These are phyloP conservation scores for Kingdonia uniflora DNA, from an alignment of 164 flowering plant genomes.

Conservation along the genomic window DNA sequence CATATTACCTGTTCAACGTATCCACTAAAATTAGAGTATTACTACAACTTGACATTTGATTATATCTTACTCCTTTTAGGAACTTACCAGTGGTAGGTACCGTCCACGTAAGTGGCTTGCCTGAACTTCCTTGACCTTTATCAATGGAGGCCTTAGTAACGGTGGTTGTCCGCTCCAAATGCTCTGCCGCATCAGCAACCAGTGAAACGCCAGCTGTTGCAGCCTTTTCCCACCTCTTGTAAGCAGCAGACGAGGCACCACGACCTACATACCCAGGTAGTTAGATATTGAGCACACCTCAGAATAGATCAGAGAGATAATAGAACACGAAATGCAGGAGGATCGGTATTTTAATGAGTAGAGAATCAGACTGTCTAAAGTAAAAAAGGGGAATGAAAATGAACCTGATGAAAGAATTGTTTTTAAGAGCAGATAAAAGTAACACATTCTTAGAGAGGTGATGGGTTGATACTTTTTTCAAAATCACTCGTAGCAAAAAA, in stretches of 20 bases:
- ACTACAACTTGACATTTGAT: slow-evolving; percentile 1
- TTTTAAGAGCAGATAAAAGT: too few relatives aligned
- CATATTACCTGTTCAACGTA: not conserved
- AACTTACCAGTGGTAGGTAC: slow-evolving; percentile 14
- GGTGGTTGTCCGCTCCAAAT: slow-evolving; percentile 57
- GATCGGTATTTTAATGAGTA: not conserved
- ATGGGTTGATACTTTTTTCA: too few relatives aligned
- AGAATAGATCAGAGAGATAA: not conserved
- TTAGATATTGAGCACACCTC: too few relatives aligned
- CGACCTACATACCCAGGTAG: too few relatives aligned
- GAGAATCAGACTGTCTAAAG: not conserved
- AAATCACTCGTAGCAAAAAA: too few relatives aligned
- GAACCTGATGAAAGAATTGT: not conserved
- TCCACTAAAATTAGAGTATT: not conserved
- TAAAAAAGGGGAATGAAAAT: not conserved
- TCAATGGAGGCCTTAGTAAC: slow-evolving; percentile 28
- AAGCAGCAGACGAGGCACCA: slow-evolving; percentile 46
- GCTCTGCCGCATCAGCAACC: slow-evolving; percentile 99
- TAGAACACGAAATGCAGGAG: not conserved
- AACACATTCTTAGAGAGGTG: too few relatives aligned
- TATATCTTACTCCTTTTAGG: slow-evolving; percentile 4
- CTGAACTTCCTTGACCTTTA: slow-evolving; percentile 20
- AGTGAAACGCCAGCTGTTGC: slow-evolving; percentile 95
- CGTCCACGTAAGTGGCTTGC: slow-evolving; percentile 8
- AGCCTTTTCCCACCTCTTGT: slow-evolving; percentile 92